A percentile compares a stretch with the other conserved stretches of the same genome.
phyloP scores from a whole-genome alignment of 345 rosid genomes.

The Sonneratia caseolaris region DNA sequence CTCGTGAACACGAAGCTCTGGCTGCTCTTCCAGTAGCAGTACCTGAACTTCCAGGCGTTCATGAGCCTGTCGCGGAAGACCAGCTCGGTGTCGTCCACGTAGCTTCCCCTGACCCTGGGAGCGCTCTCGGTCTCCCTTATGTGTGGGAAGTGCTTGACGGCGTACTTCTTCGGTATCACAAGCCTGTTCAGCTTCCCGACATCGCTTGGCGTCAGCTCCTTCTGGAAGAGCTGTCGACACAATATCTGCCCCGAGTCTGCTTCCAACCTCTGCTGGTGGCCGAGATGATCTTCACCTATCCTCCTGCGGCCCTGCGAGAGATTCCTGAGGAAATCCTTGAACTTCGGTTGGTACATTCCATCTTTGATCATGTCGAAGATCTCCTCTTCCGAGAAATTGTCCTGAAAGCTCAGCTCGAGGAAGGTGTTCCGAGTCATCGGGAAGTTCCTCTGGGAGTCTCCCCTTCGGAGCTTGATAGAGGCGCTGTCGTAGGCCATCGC shows the following conservation, averaged over 20 bases:
- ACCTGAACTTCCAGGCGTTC: constrained; percentile 76
- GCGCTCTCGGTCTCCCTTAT: constrained; percentile 16
- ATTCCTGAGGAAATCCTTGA: constrained; percentile 24
- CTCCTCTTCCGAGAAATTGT: constrained; percentile 24
- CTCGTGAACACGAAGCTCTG: constrained; percentile 82
- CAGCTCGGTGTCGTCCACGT: constrained; percentile 30
- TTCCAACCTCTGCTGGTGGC: constrained; percentile 7
- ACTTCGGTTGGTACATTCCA: constrained; percentile 48
- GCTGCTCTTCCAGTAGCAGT: constrained; percentile 89
- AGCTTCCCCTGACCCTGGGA: neutral
- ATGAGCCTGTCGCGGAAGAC: constrained; percentile 52
- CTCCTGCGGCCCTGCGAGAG: constrained; percentile 7
- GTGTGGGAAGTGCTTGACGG: constrained; percentile 44
- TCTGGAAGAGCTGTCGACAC: constrained; percentile 45
- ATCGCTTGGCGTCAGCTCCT: constrained; percentile 84
- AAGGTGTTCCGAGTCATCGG: constrained; percentile 17
- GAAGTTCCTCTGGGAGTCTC: constrained; percentile 34
- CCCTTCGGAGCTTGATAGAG: constrained; percentile 37
- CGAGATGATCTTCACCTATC: neutral
- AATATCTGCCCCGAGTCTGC: constrained; percentile 10
- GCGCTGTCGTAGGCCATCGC: constrained; percentile 68
- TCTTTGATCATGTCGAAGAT: constrained; percentile 49
- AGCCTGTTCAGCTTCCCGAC: constrained; percentile 85
- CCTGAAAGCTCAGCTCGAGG: constrained; percentile 36
- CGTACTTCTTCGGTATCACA: constrained; percentile 74